phyloP scores from a whole-genome alignment of 345 rosid species.

The Rhodamnia rubescens region DNA sequence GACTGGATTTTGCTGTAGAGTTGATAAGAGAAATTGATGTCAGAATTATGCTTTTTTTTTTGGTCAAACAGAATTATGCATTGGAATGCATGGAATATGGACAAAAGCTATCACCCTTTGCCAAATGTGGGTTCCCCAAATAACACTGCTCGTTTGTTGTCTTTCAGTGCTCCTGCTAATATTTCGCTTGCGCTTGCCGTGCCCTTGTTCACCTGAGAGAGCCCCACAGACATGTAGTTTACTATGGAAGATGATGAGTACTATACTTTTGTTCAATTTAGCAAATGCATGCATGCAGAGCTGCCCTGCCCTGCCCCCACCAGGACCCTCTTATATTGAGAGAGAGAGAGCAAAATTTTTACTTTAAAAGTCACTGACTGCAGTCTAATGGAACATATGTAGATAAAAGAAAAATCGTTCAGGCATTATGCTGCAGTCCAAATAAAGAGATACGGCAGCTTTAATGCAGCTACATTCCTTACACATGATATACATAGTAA shows the following conservation, averaged over 20 bases:
- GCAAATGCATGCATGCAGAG: not conserved
- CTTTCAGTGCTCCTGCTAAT: constrained; percentile 88
- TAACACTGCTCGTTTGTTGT: constrained; percentile 78
- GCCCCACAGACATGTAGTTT: not conserved
- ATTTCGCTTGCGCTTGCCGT: constrained; percentile 98
- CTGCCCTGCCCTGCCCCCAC: no score
- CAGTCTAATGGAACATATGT: not conserved
- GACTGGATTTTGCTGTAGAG: constrained; percentile 88
- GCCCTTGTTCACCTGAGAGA: constrained; percentile 83
- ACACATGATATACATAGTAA: not conserved
- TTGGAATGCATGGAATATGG: not conserved
- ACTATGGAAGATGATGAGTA: not conserved
- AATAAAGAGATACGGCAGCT: not conserved
- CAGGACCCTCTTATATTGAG: not conserved
- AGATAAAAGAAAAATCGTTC: not conserved
- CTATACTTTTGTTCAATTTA: not conserved
- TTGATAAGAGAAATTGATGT: not conserved
- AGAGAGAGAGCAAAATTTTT: not conserved
- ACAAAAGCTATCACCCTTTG: constrained; percentile 64
- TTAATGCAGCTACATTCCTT: not conserved
- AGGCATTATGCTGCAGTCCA: not conserved
- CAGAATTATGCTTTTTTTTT: not conserved
- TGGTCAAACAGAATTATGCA: not conserved
- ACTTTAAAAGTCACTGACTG: not conserved
- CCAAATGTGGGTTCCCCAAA: constrained; percentile 90